Evolutionary conservation across 257 asterid species (phyloP).

Genomic region (Rhazya stricta): DNA sequence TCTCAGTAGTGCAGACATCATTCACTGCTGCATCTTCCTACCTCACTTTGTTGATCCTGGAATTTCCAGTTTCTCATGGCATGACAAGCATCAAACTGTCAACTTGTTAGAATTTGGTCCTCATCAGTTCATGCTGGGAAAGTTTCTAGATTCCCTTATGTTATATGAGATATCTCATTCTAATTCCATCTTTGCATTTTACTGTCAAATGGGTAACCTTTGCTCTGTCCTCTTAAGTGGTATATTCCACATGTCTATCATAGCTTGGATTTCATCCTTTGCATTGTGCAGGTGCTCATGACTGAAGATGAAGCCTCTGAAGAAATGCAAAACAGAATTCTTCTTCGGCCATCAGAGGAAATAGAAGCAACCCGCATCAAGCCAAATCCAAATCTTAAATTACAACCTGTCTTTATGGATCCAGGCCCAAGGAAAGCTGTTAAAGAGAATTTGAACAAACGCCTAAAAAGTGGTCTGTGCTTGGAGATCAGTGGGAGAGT

Average conservation of each 20-base stretch:
- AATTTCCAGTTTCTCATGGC: background rate
- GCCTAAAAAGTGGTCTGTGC: slow-evolving; percentile 51
- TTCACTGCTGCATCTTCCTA: background rate
- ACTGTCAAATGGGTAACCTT: background rate
- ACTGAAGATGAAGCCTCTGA: slow-evolving; percentile 69
- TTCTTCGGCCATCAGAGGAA: slow-evolving; percentile 52
- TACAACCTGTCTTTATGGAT: slow-evolving; percentile 75
- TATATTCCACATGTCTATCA: background rate
- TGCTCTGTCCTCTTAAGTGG: background rate
- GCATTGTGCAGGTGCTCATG: slow-evolving; percentile 60
- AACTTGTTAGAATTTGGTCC: background rate
- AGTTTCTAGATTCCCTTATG: background rate
- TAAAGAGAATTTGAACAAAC: slow-evolving; percentile 38
- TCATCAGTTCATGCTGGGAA: background rate
- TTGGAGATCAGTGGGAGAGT: slow-evolving; percentile 92
- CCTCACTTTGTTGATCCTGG: background rate
- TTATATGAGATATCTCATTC: background rate
- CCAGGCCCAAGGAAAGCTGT: slow-evolving; percentile 56
- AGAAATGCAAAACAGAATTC: slow-evolving; percentile 59
- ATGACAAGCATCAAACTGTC: background rate
- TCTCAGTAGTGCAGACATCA: background rate
- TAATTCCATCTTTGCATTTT: background rate
- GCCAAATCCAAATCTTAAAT: slow-evolving; percentile 68
- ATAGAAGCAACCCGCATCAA: slow-evolving; percentile 60
- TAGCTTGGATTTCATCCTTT: background rate